Percentiles rank a stretch among this genome's conserved stretches.
These are phyloP conservation scores for Ophiocordyceps robertsii DNA, from an alignment of 2,329 filamentous ascomycete species.

Conservation along the genomic window DNA sequence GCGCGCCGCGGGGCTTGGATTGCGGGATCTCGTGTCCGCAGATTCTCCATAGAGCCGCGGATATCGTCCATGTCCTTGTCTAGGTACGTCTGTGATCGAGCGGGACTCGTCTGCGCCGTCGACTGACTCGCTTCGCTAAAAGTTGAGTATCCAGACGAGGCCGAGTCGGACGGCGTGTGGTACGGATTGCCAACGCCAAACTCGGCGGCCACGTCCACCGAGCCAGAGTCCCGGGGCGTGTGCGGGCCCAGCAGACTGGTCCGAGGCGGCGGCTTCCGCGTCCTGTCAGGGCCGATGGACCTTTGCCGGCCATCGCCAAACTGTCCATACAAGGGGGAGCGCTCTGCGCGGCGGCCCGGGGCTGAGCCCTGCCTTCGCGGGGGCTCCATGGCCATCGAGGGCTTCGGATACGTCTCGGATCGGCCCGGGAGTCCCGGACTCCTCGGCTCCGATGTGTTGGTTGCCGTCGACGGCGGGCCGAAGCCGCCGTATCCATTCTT, in stretches of 20 bases:
- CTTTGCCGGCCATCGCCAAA: conserved; percentile 19
- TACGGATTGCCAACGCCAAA: conserved; percentile 51
- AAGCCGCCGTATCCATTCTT: conserved; percentile 47
- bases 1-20: conserved; percentile 11
- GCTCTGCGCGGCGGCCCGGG: conserved; percentile 23
- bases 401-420: conserved; percentile 39
- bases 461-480: conserved; percentile 28
- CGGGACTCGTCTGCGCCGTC: conserved; percentile 30
- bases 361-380: conserved; percentile 33
- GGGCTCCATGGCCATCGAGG: conserved; percentile 20
- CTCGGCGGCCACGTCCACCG: conserved; percentile 44
- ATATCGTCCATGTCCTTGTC: conserved; percentile 33
- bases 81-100: conserved; percentile 17
- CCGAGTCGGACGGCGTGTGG: conserved; percentile 49
- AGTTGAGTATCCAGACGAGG: conserved; percentile 50
- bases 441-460: conserved; percentile 23
- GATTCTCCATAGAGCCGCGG: conserved; percentile 32
- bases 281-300: conserved; percentile 34
- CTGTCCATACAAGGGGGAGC: conserved; percentile 11
- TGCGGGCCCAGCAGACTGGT: conserved; percentile 30
- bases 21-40: conserved; percentile 17
- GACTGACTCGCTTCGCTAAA: conserved; percentile 44
- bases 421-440: conserved; percentile 26
- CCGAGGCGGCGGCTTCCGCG: conserved; percentile 38
- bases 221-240: conserved; percentile 20